phyloP scores from a whole-genome alignment of 164 flowering plant genomes.

The Umbilicus rupestris region DNA sequence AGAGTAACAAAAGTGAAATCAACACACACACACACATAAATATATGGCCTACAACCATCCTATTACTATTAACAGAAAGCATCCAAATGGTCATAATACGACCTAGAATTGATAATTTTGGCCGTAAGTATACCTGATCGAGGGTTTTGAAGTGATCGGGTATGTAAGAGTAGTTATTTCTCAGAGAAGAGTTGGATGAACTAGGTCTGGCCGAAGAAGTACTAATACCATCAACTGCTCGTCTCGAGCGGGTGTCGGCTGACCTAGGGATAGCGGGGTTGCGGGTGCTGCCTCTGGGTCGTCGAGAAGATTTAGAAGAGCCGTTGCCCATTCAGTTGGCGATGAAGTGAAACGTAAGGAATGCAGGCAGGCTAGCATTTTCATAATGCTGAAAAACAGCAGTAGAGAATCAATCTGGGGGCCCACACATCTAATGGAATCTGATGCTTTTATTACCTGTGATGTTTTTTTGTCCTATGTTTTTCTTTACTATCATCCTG shows the following conservation, averaged over 20 bases:
- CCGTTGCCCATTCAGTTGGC: neutral
- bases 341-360: neutral
- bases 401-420: constrained; percentile 4
- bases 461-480: too few relatives aligned
- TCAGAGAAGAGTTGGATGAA: neutral
- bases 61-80: too few relatives aligned
- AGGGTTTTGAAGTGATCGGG: constrained; percentile 7
- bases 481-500: too few relatives aligned
- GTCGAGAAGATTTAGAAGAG: neutral
- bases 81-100: neutral
- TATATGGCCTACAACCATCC: too few relatives aligned
- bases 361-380: too few relatives aligned
- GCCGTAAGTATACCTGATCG: too few relatives aligned
- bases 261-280: neutral
- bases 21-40: too few relatives aligned
- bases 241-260: neutral
- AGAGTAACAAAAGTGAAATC: too few relatives aligned
- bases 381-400: neutral
- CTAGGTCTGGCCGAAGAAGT: neutral
- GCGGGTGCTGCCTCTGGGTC: neutral
- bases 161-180: constrained; percentile 1
- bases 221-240: neutral
- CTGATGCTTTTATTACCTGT: too few relatives aligned
- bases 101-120: too few relatives aligned
- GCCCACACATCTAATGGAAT: too few relatives aligned